Evolutionary conservation across 2,329 filamentous ascomycete genomes (phyloP), one percentile per base, ranked within the genome.

Genomic region (Xylariaceae sp.): DNA sequence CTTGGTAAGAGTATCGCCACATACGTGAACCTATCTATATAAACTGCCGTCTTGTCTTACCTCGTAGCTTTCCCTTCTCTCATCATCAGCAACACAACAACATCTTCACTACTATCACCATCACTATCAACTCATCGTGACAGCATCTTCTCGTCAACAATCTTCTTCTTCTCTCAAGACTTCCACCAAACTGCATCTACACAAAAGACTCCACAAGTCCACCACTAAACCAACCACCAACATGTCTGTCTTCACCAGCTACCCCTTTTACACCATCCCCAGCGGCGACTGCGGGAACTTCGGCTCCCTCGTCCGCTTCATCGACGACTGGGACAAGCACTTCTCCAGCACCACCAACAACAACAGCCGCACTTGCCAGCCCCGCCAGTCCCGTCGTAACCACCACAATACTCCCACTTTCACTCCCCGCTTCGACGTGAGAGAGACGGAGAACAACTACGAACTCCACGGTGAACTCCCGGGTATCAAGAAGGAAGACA

Each of bases 391-490:
- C 55, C 66, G 63, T 39, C 63, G 61, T 57, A 23, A 18, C 54
- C 66, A 63, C 39, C 63, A 60, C 58, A 23, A 18, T 30, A 48
- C 39, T 23, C 61, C 45, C 13, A 59, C 82, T 69, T 92, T 91
- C 82, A 82, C 83, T 59, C 90, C 89, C 57, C 88, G 86, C 74
- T 93, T 93, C 70, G 89, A 93, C 69, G 80, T 92, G 63, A 86
- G 83, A 72, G 90, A 94, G 77, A 83, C 82, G 10, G 81, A 82
- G 61, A 75, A 83, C 4, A 73, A 77, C 64, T 93, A 91, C 71
- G 87, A 93, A 74, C 86, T 93, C 23, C 85, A 92, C 68, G 90
- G 89, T 68, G 89, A 93, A 74, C 84, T 93, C 5, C 87, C 89
- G 0, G 90, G 90, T 57, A 79, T 92, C 67, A 82, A 83, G 63